Conservation (phyloP, 73 alveolate species). For the Uronychia binucleata region DNA sequence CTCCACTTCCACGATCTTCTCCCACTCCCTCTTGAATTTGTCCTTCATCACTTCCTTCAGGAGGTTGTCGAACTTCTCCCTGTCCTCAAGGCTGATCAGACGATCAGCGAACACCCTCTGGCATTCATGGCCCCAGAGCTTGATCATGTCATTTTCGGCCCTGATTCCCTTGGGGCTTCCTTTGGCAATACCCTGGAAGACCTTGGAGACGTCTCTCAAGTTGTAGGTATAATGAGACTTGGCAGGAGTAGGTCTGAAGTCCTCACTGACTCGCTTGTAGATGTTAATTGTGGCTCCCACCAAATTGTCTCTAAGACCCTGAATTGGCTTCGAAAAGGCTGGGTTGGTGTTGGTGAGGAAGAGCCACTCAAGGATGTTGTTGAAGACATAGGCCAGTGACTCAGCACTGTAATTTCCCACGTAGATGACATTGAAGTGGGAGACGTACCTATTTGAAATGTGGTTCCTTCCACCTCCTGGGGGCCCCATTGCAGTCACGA, state of each 20-base stretch:
- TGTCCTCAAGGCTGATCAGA: constrained; percentile 94
- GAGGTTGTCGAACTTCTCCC: constrained; percentile 86
- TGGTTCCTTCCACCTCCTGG: constrained; percentile 99
- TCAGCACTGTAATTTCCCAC: constrained; percentile 94
- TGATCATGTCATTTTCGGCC: constrained; percentile 89
- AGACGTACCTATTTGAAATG: constrained; percentile 85
- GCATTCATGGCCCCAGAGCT: constrained; percentile 99
- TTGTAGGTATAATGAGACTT: constrained; percentile 99
- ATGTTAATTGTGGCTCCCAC: constrained; percentile 51
- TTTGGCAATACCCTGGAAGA: constrained; percentile 96
- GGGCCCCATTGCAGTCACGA: constrained; percentile 99
- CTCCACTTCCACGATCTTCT: constrained; percentile 79
- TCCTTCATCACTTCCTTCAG: constrained; percentile 88
- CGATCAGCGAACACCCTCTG: constrained; percentile 99
- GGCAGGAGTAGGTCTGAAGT: constrained; percentile 98
- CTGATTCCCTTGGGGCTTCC: constrained; percentile 80
- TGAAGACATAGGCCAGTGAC: constrained; percentile 89
- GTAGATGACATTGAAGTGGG: constrained; percentile 93
- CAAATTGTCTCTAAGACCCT: constrained; percentile 51
- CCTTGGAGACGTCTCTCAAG: constrained; percentile 98
- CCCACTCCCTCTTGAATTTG: constrained; percentile 91
- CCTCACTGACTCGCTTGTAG: constrained; percentile 40
- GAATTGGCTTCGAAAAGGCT: constrained; percentile 60
- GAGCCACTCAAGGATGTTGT: constrained; percentile 94
- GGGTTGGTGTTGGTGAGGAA: constrained; percentile 81